phyloP scores from a whole-genome alignment of 345 rosid species.

The Melastoma malabathricum region DNA sequence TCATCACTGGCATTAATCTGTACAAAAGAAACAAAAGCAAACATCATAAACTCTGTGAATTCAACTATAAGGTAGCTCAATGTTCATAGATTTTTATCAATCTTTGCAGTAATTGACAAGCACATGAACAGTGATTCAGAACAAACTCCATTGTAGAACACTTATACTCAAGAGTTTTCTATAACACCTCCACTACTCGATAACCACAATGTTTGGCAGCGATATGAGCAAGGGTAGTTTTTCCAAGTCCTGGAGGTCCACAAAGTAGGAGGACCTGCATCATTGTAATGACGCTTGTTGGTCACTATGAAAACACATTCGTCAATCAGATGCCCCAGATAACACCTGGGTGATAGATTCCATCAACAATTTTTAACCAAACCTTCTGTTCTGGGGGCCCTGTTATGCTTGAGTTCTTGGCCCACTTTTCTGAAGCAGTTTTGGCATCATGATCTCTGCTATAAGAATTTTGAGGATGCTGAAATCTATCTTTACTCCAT shows the following conservation, averaged over 20 bases:
- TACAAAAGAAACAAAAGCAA: slow-evolving; percentile 8
- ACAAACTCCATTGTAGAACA: neutral
- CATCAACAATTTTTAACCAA: slow-evolving; percentile 9
- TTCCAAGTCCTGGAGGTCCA: slow-evolving; percentile 99
- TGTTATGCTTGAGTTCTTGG: slow-evolving; percentile 40
- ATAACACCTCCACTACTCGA: slow-evolving; percentile 79
- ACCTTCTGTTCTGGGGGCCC: slow-evolving; percentile 90
- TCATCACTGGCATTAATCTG: slow-evolving; percentile 98
- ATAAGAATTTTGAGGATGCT: slow-evolving; percentile 22
- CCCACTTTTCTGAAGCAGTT: slow-evolving; percentile 28
- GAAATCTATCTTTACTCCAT: slow-evolving; percentile 32
- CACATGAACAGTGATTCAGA: neutral
- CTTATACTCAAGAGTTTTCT: slow-evolving; percentile 5
- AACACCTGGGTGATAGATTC: neutral
- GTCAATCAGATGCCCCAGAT: slow-evolving; percentile 4
- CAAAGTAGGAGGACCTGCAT: slow-evolving; percentile 90
- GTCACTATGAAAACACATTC: slow-evolving; percentile 1
- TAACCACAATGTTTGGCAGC: slow-evolving; percentile 99
- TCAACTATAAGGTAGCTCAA: too few species aligned
- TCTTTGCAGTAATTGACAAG: neutral
- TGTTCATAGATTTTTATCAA: too few species aligned
- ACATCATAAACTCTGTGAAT: neutral
- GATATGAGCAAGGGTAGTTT: slow-evolving; percentile 95
- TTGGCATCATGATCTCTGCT: slow-evolving; percentile 20
- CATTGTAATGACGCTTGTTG: neutral